Evolutionary conservation across 768 basidiomycete genomes (phyloP), one percentile per base, ranked within the genome.

Genomic region (Lyophyllum semitale): DNA sequence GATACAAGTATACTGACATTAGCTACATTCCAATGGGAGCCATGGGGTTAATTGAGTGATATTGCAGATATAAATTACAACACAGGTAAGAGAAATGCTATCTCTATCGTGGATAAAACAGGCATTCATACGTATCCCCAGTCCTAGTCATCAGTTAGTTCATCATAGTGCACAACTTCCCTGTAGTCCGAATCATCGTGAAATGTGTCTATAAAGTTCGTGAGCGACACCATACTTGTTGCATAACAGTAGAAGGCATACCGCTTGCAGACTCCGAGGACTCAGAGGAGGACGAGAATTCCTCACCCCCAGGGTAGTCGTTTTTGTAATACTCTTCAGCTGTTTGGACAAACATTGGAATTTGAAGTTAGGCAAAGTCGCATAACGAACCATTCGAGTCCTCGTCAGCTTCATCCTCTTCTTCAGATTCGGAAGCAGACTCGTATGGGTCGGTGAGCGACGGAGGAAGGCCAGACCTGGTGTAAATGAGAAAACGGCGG

Each of bases 241-340:
- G 50, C 12, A 49, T 50, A 32, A 54, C 42, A 25, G 48, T 23
- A 42, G 3, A 27, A 40, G n/a, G 63, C 61, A 26, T 59, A 74
- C 75, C 77, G 64, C 74, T 77, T 38, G 69, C 71, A 29, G 37
- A 38, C 2, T 38, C 37, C 11, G 29, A 11, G 9, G 7, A 74
- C 42, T 68, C 67, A 26, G 74, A 72, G 17, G 68, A 72, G 22
- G 73, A 74, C 2, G 71, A 65, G 9, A 73, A 71, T 23, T 76
- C 72, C 35, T 85, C 84, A 46, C 87, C 90, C 25, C 91, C 89
- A 5, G 90, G 90, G 60, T 93, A 93, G 64, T 93, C 90, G 55
- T 93, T 93, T 63, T 83, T 89, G 70, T 91, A 91, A 63, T 86
- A 91, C 59, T 90, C 89, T 68, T 93, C 90, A 17, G 86, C 90